Evolutionary conservation across 164 flowering plant genomes (phyloP), one percentile per base, ranked within the genome.

Genomic region (Echeveria elegans): DNA sequence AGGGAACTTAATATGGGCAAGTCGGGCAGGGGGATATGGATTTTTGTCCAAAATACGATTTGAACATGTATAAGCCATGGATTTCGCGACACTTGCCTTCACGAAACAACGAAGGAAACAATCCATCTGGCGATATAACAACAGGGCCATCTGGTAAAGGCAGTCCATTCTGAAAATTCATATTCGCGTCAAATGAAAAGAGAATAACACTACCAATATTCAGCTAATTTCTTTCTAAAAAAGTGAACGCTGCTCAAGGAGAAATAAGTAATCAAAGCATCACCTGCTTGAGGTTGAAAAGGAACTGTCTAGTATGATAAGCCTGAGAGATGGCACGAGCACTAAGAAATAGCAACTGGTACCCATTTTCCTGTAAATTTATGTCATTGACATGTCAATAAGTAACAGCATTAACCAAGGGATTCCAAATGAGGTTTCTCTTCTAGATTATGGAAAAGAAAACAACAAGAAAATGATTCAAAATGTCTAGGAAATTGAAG

Each of bases 241-340:
- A 32, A 29, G 60, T 8, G 23, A 45, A 40, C 48, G 24, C n/a
- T 64, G n/a, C 9, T 23, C 21, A 45, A 21, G 29, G 65, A 48
- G 37, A 52, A 56, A 66, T n/a, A 11, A 31, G 1, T 36, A 64
- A 61, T 62, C 28, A 23, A 52, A 52, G 10, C 15, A 21, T 23
- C 58, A 90, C 99, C 96, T 95, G 97, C 82, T 85, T 92, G 72
- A 95, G 88, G 76, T 86, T 92, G 74, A 84, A 71, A 30, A 95
- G 76, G 77, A 95, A 95, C 75, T 81, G 92, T 72, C 99, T 81
- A 8, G 99, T 95, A 52, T 68, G 78, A 76, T 82, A 77, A 59
- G 97, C 93, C 79, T 91, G 99, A 64, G 96, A 83, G 66, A 95
- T 95, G 34, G 99, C 79, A 53, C 99, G 96, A 58, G 99, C 99